Evolutionary conservation across 1,284 basidiomycete genomes (phyloP).

Genomic region (Rhodofomes roseus): DNA sequence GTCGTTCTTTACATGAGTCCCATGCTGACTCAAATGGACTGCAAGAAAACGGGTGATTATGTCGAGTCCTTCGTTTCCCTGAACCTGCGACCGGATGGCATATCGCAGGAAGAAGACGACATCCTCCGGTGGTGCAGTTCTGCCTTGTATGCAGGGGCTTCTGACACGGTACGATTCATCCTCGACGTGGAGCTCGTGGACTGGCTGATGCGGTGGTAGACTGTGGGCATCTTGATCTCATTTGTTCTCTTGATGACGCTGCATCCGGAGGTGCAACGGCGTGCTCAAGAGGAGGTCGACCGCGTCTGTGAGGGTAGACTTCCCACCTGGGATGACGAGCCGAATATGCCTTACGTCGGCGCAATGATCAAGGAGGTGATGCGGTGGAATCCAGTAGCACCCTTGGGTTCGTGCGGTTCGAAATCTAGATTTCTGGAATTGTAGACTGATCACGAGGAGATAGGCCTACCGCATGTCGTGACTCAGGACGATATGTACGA

Average conservation of each 20-base stretch:
- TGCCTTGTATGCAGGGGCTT: constrained; percentile 39
- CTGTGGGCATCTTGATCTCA: constrained; percentile 1
- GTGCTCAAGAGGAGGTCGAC: constrained; percentile 29
- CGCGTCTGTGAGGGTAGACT: constrained; percentile 13
- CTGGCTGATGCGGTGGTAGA: not conserved
- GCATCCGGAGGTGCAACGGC: constrained; percentile 18
- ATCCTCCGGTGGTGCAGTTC: constrained; percentile 26
- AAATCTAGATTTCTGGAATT: not conserved
- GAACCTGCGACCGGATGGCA: constrained; percentile 23
- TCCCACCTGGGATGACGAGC: constrained; percentile 11
- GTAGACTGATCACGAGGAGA: not conserved
- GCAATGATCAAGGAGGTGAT: constrained; percentile 19
- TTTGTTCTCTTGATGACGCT: constrained; percentile 21
- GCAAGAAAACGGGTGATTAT: constrained; percentile 29
- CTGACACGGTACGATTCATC: constrained; percentile 17
- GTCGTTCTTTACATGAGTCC: too few relatives aligned
- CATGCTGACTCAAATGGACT: not conserved
- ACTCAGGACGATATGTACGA: constrained; percentile 14
- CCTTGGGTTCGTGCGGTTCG: constrained; percentile 1
- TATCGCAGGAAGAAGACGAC: constrained; percentile 8
- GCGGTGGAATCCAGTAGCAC: constrained; percentile 11
- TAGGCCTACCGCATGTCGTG: constrained; percentile 11
- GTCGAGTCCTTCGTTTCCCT: constrained; percentile 35
- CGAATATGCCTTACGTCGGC: constrained; percentile 13
- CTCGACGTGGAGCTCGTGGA: not conserved